Evolutionary conservation across 805 yeast species (phyloP), one percentile per base, ranked within the genome.

Genomic region (Spathaspora hagerdaliae): DNA sequence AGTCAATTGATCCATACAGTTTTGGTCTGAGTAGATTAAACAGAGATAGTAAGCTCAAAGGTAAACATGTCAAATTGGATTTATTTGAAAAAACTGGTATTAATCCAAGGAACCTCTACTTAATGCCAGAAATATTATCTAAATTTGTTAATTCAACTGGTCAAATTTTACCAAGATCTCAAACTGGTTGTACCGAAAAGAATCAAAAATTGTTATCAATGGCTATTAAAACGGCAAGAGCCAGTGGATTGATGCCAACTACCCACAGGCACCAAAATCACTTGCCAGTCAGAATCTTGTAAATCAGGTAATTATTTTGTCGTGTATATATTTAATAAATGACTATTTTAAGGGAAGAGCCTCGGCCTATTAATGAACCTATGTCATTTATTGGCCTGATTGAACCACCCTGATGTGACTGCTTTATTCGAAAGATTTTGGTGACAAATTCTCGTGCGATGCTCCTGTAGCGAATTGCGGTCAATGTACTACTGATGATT

Each of bases 1-100:
- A 76, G 5, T 77, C 80, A 0, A 89, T 89, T 59, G 92, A 86
- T 54, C 94, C 96, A 42, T 84, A 83, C 64, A 96, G 87, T 62
- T 87, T 88, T 55, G 78, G 87, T 29, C 63, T 80, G 56, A 79
- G 83, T 39, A 79, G 77, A 53, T 56, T 79, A 34, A 70, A 74
- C 49, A 75, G 80, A 53, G 82, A 79, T 39, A 70, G 61, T 51
- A 74, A 71, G 51, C 24, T 19, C 4, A 46, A 56, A 32, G 53
- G 57, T 42, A 43, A 50, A 51, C 38, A 58, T 47, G 47, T 47
- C 34, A 47, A 44, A 27, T 45, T 47, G 44, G 67, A 68, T 50
- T 65, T 74, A 36, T 76, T 79, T 52, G 77, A 70, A 48, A 63
- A 64, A 47, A 64, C 71, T 34, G 83, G 80, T 15, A 71, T 84